These are phyloP conservation scores for Sextonia rubra DNA, from an alignment of 164 flowering plant species.

Conservation along the genomic window DNA sequence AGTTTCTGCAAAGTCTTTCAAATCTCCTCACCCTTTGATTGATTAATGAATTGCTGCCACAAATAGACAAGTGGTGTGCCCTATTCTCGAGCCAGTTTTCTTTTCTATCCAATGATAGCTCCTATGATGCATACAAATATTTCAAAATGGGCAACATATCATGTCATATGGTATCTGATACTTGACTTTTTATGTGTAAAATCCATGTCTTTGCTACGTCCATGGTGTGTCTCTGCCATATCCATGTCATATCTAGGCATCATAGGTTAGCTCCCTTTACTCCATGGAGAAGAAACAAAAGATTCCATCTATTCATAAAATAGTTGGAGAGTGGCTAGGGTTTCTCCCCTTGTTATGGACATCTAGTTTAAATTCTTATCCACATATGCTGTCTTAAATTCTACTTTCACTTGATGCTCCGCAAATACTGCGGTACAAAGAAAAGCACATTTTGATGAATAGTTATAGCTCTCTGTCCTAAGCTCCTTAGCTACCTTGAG, in stretches of 20 bases:
- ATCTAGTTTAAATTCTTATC: too few relatives aligned
- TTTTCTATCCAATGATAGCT: background rate
- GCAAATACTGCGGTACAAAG: background rate
- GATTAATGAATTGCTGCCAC: background rate
- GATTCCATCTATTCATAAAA: background rate
- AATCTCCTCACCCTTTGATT: background rate
- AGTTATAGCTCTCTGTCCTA: too few relatives aligned
- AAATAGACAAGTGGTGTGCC: background rate
- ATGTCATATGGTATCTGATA: too few relatives aligned
- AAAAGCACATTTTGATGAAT: background rate
- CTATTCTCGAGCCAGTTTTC: background rate
- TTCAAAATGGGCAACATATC: too few relatives aligned
- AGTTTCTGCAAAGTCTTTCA: background rate
- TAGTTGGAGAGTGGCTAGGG: background rate
- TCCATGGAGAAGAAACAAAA: background rate
- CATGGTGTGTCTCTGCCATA: too few relatives aligned
- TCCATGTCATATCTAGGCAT: too few relatives aligned
- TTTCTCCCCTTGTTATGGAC: too few relatives aligned
- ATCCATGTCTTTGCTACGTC: too few relatives aligned
- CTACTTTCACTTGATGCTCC: background rate
- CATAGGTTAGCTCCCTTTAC: conserved; percentile 1
- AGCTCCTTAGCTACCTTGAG: too few relatives aligned
- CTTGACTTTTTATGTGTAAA: too few relatives aligned
- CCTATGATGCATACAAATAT: too few relatives aligned
- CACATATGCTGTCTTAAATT: background rate